These are phyloP conservation scores for Lyophyllum atratum DNA, from an alignment of 768 basidiomycete species.

Conservation along the genomic window DNA sequence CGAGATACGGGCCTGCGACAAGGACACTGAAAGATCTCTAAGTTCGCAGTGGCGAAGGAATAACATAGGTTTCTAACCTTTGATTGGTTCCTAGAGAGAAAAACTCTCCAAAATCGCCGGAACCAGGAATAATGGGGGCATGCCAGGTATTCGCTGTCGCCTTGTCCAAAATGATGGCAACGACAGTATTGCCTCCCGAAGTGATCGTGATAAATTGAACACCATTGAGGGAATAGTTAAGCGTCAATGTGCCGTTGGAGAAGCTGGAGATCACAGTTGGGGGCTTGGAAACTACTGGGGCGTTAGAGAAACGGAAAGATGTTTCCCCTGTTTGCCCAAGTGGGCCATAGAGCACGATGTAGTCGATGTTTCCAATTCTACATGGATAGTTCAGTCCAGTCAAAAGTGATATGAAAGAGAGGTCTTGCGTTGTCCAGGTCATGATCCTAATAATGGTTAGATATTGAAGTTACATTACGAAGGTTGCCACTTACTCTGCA, in stretches of 20 bases:
- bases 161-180: slow-evolving; percentile 45
- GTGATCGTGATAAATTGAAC: slow-evolving; percentile 36
- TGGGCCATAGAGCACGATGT: slow-evolving; percentile 44
- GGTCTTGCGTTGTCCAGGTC: slow-evolving; percentile 54
- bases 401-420: background rate
- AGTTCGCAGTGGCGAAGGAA: background rate
- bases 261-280: slow-evolving; percentile 34
- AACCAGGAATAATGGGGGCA: slow-evolving; percentile 43
- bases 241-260: slow-evolving; percentile 37
- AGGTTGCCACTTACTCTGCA: slow-evolving; percentile 37
- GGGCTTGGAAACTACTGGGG: slow-evolving; percentile 29
- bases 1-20: slow-evolving; percentile 55
- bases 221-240: slow-evolving; percentile 38
- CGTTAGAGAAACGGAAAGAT: slow-evolving; percentile 34
- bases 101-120: slow-evolving; percentile 38
- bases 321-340: slow-evolving; percentile 46
- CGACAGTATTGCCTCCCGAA: slow-evolving; percentile 25
- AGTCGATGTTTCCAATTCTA: slow-evolving; percentile 44
- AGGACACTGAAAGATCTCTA: slow-evolving; percentile 31
- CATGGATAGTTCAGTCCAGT: background rate
- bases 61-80: slow-evolving; percentile 26
- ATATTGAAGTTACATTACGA: background rate
- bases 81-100: slow-evolving; percentile 48
- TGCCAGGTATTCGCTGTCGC: slow-evolving; percentile 50
- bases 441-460: slow-evolving; percentile 36